Base-by-base conservation (phyloP, 768 basidiomycete genomes). In the Panellus pusillus region DNA sequence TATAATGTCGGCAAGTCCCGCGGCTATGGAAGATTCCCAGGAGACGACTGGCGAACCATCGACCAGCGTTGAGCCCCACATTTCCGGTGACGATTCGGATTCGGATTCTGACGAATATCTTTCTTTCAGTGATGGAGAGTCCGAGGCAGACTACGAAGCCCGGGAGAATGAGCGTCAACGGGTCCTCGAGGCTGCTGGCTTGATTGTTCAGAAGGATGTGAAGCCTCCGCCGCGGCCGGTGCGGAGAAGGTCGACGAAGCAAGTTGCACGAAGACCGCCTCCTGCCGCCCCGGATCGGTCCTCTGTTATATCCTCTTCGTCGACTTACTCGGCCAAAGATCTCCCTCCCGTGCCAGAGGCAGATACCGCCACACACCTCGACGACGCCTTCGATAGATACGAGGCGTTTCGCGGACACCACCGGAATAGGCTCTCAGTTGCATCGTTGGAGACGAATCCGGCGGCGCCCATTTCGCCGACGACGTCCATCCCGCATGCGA, bases 361-460 rank as follows among this genome's bases (percentile, higher is more conserved):
- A 36, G 61, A 68, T 45, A 49, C 70, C 19, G 70, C 74, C 40
- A 65, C 68, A 4, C 74, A 69, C 6, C 71, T 89, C 35, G 87
- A 93, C 61, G 93, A 96, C 67, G 94, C 94, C 0, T 96, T 88
- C 67, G 90, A 91, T 52, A 79, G 92, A 35, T 97, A 96, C 65
- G 91, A 95, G 66, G 76, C 84, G n/a, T 94, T 86, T 70, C 82
- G 82, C 31, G 64, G 81, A 83, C 63, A 72, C 69, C 40, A 72
- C 50, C 61, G 70, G 43, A 82, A 81, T 55, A 73, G 87, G 46
- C 68, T 86, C 55, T 88, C 89, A 9, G 72, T 82, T n/a, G 77
- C 86, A 3, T 90, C 87, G 12, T 64, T 80, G 7, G 82, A 84
- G 29, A 75, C 74, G 29, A 54, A 54, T 35, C 44, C 49, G n/a